Evolutionary conservation across 164 flowering plant species (phyloP), one percentile per base, ranked within the genome.

Genomic region (Stephania cephalantha): DNA sequence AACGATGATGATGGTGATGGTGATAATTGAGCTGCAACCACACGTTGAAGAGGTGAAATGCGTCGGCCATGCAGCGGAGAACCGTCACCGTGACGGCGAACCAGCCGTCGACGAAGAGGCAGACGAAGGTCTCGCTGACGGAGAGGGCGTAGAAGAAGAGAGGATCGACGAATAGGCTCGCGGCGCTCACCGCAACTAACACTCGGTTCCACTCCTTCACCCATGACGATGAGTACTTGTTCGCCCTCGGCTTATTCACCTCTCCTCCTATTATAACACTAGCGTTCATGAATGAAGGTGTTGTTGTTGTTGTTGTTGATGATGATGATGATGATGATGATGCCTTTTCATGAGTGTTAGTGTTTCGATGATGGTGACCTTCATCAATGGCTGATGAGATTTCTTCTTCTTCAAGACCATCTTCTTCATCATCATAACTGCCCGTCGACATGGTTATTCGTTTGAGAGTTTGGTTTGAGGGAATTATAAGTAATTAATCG

Each of bases 21-120:
- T 85, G 85, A 89, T 85, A 80, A 79, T 85, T 90, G 69, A 95
- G 80, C 78, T 89, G 96, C 64, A 95, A 46, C 93, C 96, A 91
- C 85, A 93, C 88, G 88, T 95, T 90, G 88, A 91, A 87, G 2
- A 93, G 73, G 85, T 95, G 97, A 78, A 95, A 69, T 1, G 84
- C 84, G 75, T 95, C 99, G 44, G 86, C 87, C 93, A 93, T 91
- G 93, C 92, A 91, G 63, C 98, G 87, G 80, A 95, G 84, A 1
- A 73, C 91, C 8, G 97, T 95, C 13, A 93, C 90, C 17, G 95
- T 88, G 73, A 95, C 79, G 81, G 94, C 92, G 77, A 95, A 86
- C 98, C 98, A 95, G 9, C 98, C 99, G 81, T 95, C 99, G 11
- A 95, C 83, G 81, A 87, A 93, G 58, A 95, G 85, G 72, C 99